Conservation (phyloP, 495 filamentous ascomycete genomes). For the Penicillium paxilli region DNA sequence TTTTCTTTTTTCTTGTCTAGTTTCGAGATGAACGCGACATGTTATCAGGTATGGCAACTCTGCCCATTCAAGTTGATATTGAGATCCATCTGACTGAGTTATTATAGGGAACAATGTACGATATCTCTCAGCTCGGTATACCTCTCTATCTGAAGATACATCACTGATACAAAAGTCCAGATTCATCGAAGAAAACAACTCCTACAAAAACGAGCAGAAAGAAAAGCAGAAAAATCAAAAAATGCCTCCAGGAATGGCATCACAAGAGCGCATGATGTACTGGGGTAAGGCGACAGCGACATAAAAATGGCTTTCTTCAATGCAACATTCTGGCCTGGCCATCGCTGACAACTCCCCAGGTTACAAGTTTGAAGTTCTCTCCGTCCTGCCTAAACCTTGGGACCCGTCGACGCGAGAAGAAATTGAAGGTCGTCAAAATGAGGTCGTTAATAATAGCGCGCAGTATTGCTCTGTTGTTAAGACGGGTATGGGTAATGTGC, state of each 20-base stretch:
- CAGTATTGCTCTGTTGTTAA: slow-evolving; percentile 94
- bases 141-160: background rate
- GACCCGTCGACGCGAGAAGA: slow-evolving; percentile 64
- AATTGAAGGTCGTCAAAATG: slow-evolving; percentile 72
- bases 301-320: background rate
- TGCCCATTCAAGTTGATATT: slow-evolving; percentile 9
- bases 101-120: slow-evolving; percentile 75
- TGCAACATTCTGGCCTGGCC: background rate
- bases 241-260: slow-evolving; percentile 53
- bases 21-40: slow-evolving; percentile 95
- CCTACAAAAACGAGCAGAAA: slow-evolving; percentile 59
- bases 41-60: slow-evolving; percentile 68
- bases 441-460: slow-evolving; percentile 78
- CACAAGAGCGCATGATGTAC: slow-evolving; percentile 67
- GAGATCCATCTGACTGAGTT: slow-evolving; percentile 8
- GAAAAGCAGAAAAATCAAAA: slow-evolving; percentile 51
- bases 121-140: slow-evolving; percentile 5
- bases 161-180: slow-evolving; percentile 46
- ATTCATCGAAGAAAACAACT: slow-evolving; percentile 90
- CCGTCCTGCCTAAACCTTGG: slow-evolving; percentile 72
- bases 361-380: slow-evolving; percentile 94
- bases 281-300: slow-evolving; percentile 45
- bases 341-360: slow-evolving; percentile 45
- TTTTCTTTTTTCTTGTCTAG: slow-evolving; percentile 37
- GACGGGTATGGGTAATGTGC: slow-evolving; percentile 74